A percentile compares a stretch with the other conserved stretches of the same genome.
These are phyloP conservation scores for Tetrastigma voinierianum DNA, from an alignment of 164 flowering plant genomes.

Conservation along the genomic window DNA sequence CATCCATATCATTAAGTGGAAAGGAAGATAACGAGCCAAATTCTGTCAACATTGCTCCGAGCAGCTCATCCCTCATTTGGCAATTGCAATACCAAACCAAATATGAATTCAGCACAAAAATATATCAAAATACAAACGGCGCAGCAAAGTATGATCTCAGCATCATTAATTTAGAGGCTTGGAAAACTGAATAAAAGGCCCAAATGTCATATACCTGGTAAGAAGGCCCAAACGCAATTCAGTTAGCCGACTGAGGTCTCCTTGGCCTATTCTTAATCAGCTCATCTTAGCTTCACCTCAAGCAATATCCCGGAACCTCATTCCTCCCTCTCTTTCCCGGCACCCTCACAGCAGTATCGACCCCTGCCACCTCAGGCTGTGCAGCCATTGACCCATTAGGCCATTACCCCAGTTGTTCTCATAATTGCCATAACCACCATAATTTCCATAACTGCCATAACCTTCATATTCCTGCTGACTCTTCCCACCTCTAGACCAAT, in stretches of 20 bases:
- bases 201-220: conserved; percentile 67
- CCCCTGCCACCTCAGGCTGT: conserved; percentile 10
- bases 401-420: conserved; percentile 35
- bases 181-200: too few species aligned
- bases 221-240: conserved; percentile 90
- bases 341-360: conserved; percentile 22
- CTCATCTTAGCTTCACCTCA: conserved; percentile 97
- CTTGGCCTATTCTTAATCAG: conserved; percentile 86
- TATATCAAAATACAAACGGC: too few species aligned
- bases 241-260: conserved; percentile 74
- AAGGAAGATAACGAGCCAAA: too few species aligned
- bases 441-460: conserved; percentile 22
- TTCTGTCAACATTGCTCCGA: too few species aligned
- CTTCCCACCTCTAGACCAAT: conserved; percentile 13
- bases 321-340: conserved; percentile 71
- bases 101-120: too few species aligned
- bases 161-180: too few species aligned
- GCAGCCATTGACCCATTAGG: conserved; percentile 23
- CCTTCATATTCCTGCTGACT: conserved; percentile 19
- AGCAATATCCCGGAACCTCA: conserved; percentile 68
- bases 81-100: too few species aligned
- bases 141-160: too few species aligned
- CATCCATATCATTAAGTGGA: too few species aligned
- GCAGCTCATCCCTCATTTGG: too few species aligned
- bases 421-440: conserved; percentile 26